Conservation (phyloP, 2,329 filamentous ascomycete genomes). For the Penicillium sp. region DNA sequence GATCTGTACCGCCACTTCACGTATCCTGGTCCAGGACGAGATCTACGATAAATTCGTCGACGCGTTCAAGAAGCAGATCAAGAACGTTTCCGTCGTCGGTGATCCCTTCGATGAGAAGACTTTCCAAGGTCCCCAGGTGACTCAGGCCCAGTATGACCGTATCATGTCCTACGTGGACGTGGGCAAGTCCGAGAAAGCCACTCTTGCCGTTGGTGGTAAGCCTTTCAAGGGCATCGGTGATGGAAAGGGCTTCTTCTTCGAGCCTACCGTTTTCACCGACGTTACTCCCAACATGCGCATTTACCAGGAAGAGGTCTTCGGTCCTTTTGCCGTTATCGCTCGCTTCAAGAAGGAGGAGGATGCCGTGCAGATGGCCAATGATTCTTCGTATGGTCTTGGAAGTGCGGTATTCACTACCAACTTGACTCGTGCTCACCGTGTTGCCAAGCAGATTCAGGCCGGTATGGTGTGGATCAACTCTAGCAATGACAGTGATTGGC, state of each 20-base stretch:
- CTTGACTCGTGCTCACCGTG: conserved; percentile 37
- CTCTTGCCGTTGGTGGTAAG: conserved; percentile 32
- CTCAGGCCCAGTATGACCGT: conserved; percentile 27
- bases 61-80: conserved; percentile 25
- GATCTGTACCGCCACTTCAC: conserved; percentile 36
- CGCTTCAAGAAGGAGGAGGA: conserved; percentile 39
- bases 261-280: conserved; percentile 33
- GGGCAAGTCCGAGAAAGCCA: conserved; percentile 39
- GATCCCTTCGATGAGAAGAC: conserved; percentile 37
- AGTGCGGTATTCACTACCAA: conserved; percentile 41
- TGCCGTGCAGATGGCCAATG: conserved; percentile 38
- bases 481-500: conserved; percentile 37
- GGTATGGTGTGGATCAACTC: conserved; percentile 45
- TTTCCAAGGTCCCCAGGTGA: conserved; percentile 29
- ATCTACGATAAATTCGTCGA: conserved; percentile 24
- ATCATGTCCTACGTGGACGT: conserved; percentile 27
- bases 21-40: conserved; percentile 26
- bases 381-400: conserved; percentile 41
- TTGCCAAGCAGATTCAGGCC: conserved; percentile 38
- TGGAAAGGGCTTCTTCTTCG: conserved; percentile 28
- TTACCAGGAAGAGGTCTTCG: conserved; percentile 44
- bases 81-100: conserved; percentile 29
- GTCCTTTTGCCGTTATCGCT: conserved; percentile 39
- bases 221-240: conserved; percentile 30
- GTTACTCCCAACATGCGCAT: conserved; percentile 36